These are phyloP conservation scores for Cutaneotrichosporon mucoides DNA, from an alignment of 1,284 basidiomycete species.

Conservation along the genomic window DNA sequence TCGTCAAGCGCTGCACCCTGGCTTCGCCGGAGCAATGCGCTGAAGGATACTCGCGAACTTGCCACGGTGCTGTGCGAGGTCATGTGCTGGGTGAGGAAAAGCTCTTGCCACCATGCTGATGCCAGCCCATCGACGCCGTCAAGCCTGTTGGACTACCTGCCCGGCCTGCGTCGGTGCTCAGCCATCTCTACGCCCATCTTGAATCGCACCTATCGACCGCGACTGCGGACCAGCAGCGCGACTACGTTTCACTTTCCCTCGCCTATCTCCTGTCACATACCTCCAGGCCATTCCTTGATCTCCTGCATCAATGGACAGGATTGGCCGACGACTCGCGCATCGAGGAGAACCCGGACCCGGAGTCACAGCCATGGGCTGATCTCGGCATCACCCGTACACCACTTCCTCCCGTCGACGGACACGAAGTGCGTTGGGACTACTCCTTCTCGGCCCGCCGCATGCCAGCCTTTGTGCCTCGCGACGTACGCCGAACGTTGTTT, in stretches of 20 bases:
- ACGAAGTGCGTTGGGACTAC: conserved; percentile 27
- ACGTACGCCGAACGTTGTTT: conserved; percentile 33
- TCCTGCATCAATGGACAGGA: conserved; percentile 44
- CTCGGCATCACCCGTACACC: conserved; percentile 35
- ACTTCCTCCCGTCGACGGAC: background rate
- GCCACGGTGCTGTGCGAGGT: conserved; percentile 25
- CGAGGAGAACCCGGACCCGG: conserved; percentile 26
- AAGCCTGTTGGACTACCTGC: conserved; percentile 28
- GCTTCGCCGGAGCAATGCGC: conserved; percentile 24
- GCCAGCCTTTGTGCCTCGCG: conserved; percentile 39
- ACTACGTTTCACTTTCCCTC: conserved; percentile 20
- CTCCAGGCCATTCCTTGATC: conserved; percentile 28
- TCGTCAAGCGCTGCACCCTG: conserved; percentile 13
- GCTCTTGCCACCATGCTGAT: background rate
- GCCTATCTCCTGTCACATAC: conserved; percentile 37
- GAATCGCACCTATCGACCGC: conserved; percentile 25
- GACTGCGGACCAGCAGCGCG: conserved; percentile 12
- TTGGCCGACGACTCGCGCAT: conserved; percentile 19
- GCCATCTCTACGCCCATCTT: conserved; percentile 36
- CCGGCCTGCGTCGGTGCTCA: conserved; percentile 32
- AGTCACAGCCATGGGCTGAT: conserved; percentile 41
- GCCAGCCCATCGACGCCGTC: conserved; percentile 23
- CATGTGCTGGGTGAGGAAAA: conserved; percentile 32
- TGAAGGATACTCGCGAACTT: conserved; percentile 29
- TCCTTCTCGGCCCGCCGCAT: conserved; percentile 35